A percentile compares a stretch with the other conserved stretches of the same genome.
Evolutionary conservation across 1,284 basidiomycete genomes (phyloP).

Genomic region (Papiliotrema terrestris): DNA sequence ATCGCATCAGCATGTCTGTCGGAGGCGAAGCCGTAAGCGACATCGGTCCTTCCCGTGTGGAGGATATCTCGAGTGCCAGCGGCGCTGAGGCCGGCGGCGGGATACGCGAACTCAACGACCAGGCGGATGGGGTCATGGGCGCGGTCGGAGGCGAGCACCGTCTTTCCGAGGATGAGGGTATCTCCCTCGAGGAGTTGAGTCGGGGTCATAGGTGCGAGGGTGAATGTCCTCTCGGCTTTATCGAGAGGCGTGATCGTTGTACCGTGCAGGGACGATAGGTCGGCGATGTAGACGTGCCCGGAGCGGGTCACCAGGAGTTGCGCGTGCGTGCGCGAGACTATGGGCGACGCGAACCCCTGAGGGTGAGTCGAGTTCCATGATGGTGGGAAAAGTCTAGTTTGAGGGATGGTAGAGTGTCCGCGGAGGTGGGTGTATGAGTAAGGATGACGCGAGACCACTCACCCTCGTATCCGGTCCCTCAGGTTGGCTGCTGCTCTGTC

Average conservation of each 20-base stretch:
- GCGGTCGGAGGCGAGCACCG: not conserved
- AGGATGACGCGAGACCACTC: not conserved
- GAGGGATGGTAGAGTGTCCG: not conserved
- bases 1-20: not conserved
- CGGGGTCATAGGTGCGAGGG: conserved; percentile 6
- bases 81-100: not conserved
- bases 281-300: conserved; percentile 26
- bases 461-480: not conserved
- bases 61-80: not conserved
- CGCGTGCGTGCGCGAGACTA: conserved; percentile 32
- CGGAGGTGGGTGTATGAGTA: not conserved
- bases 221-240: not conserved
- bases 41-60: not conserved
- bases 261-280: conserved; percentile 32
- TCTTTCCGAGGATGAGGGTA: conserved; percentile 6
- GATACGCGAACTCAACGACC: not conserved
- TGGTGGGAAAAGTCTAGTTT: not conserved
- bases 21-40: not conserved
- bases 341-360: conserved; percentile 23
- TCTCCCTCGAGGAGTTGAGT: conserved; percentile 23
- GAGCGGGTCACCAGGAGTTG: conserved; percentile 20
- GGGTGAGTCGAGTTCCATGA: not conserved
- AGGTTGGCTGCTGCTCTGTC: not conserved
- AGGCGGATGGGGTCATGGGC: not conserved
- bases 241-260: conserved; percentile 12